These are phyloP conservation scores for Leccinellum albellum DNA, from an alignment of 768 basidiomycete genomes.

Conservation along the genomic window DNA sequence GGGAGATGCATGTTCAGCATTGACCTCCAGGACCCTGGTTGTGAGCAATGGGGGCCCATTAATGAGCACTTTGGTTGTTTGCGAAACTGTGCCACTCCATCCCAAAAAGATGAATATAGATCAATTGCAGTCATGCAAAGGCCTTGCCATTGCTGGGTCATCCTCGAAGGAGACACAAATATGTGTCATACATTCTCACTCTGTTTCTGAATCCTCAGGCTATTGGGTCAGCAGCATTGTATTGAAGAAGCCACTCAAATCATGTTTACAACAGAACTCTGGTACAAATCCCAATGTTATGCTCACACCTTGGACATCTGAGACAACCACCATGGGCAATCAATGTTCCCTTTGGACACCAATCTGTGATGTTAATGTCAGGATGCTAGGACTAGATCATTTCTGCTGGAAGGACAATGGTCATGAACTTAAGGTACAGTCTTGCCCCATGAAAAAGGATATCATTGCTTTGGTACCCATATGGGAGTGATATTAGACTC, in stretches of 20 bases:
- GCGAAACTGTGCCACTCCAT: neutral
- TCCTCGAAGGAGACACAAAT: neutral
- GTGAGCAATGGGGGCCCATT: neutral
- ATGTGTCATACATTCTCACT: neutral
- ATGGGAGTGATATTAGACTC: conserved; percentile 7
- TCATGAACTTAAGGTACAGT: conserved; percentile 8
- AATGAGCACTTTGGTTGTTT: neutral
- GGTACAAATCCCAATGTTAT: neutral
- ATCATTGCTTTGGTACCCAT: conserved; percentile 19
- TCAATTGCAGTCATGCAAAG: conserved; percentile 9
- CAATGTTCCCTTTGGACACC: conserved; percentile 16
- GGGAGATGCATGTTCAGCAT: neutral
- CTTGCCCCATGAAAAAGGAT: conserved; percentile 19
- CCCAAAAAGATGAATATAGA: neutral
- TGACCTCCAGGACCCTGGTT: neutral
- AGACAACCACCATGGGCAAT: neutral
- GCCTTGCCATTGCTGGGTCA: conserved; percentile 5
- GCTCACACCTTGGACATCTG: conserved; percentile 1
- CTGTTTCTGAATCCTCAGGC: neutral
- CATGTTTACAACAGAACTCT: conserved; percentile 9
- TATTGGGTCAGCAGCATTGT: neutral
- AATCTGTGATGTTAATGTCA: conserved; percentile 14
- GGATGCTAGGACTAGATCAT: conserved; percentile 26
- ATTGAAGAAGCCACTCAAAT: conserved; percentile 8
- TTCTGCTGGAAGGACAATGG: conserved; percentile 18